A percentile compares a stretch with the other conserved stretches of the same genome.
These are phyloP conservation scores for Diplocarpon rosae DNA, from an alignment of 2,329 filamentous ascomycete genomes.

Conservation along the genomic window DNA sequence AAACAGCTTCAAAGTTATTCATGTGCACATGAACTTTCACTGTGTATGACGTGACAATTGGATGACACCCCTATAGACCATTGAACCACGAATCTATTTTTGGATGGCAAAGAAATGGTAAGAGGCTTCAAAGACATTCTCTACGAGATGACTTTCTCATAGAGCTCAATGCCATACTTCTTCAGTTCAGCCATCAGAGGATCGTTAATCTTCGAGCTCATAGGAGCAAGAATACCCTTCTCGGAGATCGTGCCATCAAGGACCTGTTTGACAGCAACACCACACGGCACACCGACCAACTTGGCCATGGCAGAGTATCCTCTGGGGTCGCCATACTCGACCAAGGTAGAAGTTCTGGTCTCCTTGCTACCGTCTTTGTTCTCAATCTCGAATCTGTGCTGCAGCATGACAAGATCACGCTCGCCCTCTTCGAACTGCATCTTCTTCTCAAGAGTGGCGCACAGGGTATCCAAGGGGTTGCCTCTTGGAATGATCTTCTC, in stretches of 20 bases:
- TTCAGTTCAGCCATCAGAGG: conserved; percentile 69
- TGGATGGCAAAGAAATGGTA: too few relatives aligned
- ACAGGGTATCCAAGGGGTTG: conserved; percentile 84
- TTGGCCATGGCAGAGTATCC: conserved; percentile 80
- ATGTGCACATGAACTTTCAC: too few relatives aligned
- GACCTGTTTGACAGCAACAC: conserved; percentile 66
- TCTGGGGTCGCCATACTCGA: conserved; percentile 67
- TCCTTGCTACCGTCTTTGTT: conserved; percentile 67
- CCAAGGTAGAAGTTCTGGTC: conserved; percentile 69
- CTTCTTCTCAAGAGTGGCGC: conserved; percentile 79
- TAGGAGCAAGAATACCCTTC: conserved; percentile 67
- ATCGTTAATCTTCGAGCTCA: conserved; percentile 58
- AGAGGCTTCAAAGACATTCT: too few relatives aligned
- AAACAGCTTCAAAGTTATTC: too few relatives aligned
- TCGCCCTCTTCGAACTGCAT: conserved; percentile 78
- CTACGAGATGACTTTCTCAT: conserved; percentile 50
- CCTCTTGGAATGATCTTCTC: conserved; percentile 58
- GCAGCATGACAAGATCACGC: conserved; percentile 73
- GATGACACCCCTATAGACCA: too few relatives aligned
- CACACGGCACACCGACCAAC: conserved; percentile 66
- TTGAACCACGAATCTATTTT: too few relatives aligned
- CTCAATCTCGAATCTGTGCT: conserved; percentile 79
- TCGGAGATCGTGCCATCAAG: conserved; percentile 62
- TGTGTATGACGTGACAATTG: too few relatives aligned
- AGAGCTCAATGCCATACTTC: conserved; percentile 63